phyloP scores from a whole-genome alignment of 257 asterid species.

The Prunella vulgaris region DNA sequence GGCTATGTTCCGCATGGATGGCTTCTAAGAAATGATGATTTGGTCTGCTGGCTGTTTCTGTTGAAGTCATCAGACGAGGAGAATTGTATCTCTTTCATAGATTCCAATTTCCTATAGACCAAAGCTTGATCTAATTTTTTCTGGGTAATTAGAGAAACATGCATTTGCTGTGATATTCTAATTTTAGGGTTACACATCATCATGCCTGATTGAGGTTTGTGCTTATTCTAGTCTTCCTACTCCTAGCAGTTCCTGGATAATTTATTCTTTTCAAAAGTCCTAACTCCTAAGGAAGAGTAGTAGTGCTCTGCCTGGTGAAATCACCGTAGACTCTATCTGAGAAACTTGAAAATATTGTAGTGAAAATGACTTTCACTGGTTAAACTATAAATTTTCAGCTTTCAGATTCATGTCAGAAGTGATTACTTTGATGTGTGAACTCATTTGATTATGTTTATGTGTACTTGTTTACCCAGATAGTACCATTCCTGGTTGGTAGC shows the following conservation, averaged over 20 bases:
- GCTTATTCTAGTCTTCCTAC: not conserved
- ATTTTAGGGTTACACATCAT: not conserved
- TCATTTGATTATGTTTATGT: not conserved
- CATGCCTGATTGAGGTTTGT: slow-evolving; percentile 6
- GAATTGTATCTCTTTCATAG: not conserved
- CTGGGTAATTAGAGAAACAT: not conserved
- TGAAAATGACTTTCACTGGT: not conserved
- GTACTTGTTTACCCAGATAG: not conserved
- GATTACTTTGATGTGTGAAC: not conserved
- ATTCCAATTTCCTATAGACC: not conserved
- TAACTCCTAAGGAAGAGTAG: not conserved
- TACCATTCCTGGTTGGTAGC: not conserved
- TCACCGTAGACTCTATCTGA: not conserved
- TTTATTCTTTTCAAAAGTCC: not conserved
- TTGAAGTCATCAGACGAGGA: not conserved
- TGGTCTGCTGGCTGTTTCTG: not conserved
- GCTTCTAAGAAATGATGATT: not conserved
- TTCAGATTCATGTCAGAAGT: not conserved
- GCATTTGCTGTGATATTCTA: not conserved
- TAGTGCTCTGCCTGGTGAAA: not conserved
- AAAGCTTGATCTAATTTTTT: not conserved
- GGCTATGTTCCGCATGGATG: not conserved
- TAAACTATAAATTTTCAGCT: not conserved
- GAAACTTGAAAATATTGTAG: not conserved
- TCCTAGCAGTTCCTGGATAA: not conserved